These are phyloP conservation scores for Keqinozyma sinolaborantium DNA, from an alignment of 1,139 yeast species.

Conservation along the genomic window DNA sequence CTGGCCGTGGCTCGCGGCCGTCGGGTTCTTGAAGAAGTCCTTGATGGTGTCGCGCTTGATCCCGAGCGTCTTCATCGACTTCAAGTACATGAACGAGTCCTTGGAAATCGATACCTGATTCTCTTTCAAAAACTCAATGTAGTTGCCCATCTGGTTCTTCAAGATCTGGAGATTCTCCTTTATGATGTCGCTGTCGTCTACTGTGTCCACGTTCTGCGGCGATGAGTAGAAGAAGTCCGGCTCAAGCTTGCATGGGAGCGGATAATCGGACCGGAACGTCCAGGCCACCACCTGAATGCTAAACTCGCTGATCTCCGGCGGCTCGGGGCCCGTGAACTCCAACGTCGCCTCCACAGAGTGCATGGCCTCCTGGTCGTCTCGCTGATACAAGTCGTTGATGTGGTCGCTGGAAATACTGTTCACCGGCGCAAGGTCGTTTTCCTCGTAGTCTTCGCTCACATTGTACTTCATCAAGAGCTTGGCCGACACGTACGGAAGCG, in stretches of 20 bases:
- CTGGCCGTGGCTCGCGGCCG: conserved; percentile 18
- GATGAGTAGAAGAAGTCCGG: conserved; percentile 42
- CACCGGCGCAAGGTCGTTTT: conserved; percentile 15
- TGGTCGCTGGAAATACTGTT: conserved; percentile 16
- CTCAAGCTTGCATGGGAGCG: conserved; percentile 36
- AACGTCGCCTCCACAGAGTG: conserved; percentile 24
- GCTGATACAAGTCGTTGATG: conserved; percentile 31
- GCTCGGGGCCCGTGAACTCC: conserved; percentile 20
- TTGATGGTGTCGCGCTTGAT: conserved; percentile 40
- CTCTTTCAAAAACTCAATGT: conserved; percentile 32
- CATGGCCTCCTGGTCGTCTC: conserved; percentile 20
- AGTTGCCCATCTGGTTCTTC: conserved; percentile 32
- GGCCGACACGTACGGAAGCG: conserved; percentile 39
- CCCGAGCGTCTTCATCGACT: conserved; percentile 36
- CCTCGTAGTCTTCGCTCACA: conserved; percentile 9
- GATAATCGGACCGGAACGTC: conserved; percentile 42
- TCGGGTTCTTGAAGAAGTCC: conserved; percentile 31
- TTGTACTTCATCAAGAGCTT: conserved; percentile 37
- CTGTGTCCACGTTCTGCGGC: conserved; percentile 9
- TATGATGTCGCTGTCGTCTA: conserved; percentile 30
- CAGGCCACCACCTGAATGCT: conserved; percentile 39
- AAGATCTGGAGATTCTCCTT: conserved; percentile 32
- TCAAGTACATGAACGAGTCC: conserved; percentile 33
- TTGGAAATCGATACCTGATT: conserved; percentile 31
- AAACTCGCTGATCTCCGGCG: conserved; percentile 30